A percentile compares a stretch with the other conserved stretches of the same genome.
Conservation (phyloP, 495 filamentous ascomycete species). For the Penicillium subrubescens region DNA sequence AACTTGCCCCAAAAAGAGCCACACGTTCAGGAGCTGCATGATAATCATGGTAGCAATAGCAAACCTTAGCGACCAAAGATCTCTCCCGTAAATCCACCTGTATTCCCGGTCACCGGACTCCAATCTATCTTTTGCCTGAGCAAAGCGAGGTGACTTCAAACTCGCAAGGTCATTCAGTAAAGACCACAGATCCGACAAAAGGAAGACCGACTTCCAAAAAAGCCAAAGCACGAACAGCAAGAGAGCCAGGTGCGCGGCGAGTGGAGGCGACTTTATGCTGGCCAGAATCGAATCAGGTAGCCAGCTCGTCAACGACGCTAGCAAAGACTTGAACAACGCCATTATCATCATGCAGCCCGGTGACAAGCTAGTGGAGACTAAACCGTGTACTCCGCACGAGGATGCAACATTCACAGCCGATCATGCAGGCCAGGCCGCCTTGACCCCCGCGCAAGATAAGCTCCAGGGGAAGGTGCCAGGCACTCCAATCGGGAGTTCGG, state of each 20-base stretch:
- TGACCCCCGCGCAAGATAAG: constrained; percentile 25
- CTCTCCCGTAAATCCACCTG: background rate
- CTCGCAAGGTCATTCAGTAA: background rate
- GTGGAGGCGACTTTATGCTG: background rate
- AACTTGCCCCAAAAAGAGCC: constrained; percentile 1
- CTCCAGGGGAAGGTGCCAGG: constrained; percentile 5
- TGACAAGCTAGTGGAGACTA: constrained; percentile 9
- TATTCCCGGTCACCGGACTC: background rate
- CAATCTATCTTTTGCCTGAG: background rate
- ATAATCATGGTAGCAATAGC: background rate
- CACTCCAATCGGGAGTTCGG: background rate
- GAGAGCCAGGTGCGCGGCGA: background rate
- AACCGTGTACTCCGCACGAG: constrained; percentile 10
- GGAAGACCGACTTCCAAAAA: background rate
- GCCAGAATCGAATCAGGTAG: background rate
- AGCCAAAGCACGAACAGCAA: background rate
- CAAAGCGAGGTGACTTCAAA: background rate
- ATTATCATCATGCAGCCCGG: background rate
- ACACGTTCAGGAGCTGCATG: background rate
- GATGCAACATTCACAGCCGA: constrained; percentile 14
- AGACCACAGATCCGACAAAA: background rate
- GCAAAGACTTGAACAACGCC: constrained; percentile 2
- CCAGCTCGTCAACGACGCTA: constrained; percentile 3
- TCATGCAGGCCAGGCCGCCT: constrained; percentile 12
- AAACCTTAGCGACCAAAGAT: background rate